Conservation (phyloP, 805 yeast species). For the Myxozyma mucilagina region DNA sequence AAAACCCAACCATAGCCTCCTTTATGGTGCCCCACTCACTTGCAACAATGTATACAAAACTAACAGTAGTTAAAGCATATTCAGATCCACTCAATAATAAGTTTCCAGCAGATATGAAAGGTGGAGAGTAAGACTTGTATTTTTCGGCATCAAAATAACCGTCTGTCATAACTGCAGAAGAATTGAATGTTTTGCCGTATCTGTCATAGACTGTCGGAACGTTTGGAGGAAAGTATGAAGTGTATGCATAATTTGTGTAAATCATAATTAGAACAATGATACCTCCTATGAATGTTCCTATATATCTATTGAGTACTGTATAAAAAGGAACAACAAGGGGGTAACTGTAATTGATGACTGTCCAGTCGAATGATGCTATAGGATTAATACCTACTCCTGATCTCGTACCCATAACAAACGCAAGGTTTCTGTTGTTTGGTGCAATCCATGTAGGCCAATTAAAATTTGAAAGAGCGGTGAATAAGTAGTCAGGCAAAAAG, state of each 20-base stretch:
- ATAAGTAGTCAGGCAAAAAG: conserved; percentile 62
- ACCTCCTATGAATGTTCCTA: conserved; percentile 39
- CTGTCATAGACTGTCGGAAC: conserved; percentile 54
- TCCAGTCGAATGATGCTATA: conserved; percentile 65
- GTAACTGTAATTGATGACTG: conserved; percentile 52
- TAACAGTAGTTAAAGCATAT: conserved; percentile 58
- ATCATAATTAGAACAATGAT: conserved; percentile 44
- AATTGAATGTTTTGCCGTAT: conserved; percentile 51
- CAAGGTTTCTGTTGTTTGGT: conserved; percentile 55
- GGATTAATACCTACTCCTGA: conserved; percentile 68
- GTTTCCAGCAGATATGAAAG: conserved; percentile 64
- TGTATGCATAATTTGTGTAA: conserved; percentile 41
- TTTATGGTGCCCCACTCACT: conserved; percentile 14
- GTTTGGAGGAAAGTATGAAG: conserved; percentile 46
- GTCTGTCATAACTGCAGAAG: conserved; percentile 49
- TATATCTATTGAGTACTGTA: conserved; percentile 42
- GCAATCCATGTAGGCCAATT: conserved; percentile 64
- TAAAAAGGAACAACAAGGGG: conserved; percentile 54
- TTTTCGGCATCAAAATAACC: conserved; percentile 50
- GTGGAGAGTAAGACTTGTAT: conserved; percentile 61
- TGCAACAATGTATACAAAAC: conserved; percentile 45
- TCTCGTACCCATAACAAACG: conserved; percentile 62
- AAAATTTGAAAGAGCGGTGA: conserved; percentile 59
- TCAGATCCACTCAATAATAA: conserved; percentile 58
- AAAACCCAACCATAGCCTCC: not conserved